These are phyloP conservation scores for Boletus sensibilis DNA, from an alignment of 768 basidiomycete species.

Conservation along the genomic window DNA sequence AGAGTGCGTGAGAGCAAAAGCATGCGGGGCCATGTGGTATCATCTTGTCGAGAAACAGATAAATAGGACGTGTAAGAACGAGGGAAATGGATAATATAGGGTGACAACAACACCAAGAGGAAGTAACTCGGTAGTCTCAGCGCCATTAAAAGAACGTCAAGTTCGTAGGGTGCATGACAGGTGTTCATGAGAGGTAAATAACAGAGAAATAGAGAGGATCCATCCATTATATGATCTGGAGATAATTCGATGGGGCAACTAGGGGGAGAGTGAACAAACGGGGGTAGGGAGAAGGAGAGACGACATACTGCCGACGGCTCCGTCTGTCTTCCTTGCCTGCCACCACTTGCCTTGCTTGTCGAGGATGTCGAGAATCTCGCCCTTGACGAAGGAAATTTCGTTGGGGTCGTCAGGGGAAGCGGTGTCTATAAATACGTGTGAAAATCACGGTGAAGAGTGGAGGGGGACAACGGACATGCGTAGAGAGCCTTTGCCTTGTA, in stretches of 20 bases:
- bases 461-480: conserved; percentile 59
- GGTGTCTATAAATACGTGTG: conserved; percentile 56
- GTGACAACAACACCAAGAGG: conserved; percentile 26
- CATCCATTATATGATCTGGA: conserved; percentile 65
- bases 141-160: conserved; percentile 34
- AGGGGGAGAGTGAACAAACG: conserved; percentile 16
- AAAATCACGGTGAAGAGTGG: conserved; percentile 17
- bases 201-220: conserved; percentile 9
- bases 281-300: background rate
- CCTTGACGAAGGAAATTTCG: conserved; percentile 91
- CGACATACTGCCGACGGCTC: conserved; percentile 70
- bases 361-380: conserved; percentile 87
- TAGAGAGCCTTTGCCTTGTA: conserved; percentile 90
- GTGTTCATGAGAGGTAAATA: conserved; percentile 25
- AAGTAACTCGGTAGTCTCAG: conserved; percentile 19
- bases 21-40: conserved; percentile 32
- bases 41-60: conserved; percentile 28
- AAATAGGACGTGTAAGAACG: conserved; percentile 23
- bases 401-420: conserved; percentile 96
- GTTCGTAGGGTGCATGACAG: conserved; percentile 29
- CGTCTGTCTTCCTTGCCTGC: conserved; percentile 82
- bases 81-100: conserved; percentile 32
- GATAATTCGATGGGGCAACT: conserved; percentile 87
- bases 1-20: conserved; percentile 10
- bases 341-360: conserved; percentile 96